Conservation (phyloP, 2,329 filamentous ascomycete genomes). For the Fusarium chaquense region DNA sequence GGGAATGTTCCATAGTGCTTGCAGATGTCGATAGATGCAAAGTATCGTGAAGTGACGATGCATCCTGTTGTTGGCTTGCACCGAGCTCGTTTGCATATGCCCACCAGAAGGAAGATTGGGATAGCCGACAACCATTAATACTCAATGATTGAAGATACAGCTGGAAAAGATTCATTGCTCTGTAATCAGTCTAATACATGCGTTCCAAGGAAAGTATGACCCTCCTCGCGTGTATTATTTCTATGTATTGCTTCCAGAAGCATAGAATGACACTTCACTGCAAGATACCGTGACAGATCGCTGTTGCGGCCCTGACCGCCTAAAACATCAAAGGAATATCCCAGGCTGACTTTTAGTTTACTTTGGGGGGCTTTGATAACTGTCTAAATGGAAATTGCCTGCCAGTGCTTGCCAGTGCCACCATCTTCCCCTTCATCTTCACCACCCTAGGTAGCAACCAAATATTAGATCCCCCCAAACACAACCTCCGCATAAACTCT, state of each 20-base stretch:
- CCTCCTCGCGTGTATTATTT: no score
- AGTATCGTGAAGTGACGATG: not conserved
- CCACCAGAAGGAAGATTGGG: not conserved
- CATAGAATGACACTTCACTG: not conserved
- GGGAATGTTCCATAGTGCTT: constrained; percentile 58
- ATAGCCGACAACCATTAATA: not conserved
- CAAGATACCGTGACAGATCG: not conserved
- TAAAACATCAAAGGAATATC: fast-evolving
- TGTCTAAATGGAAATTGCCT: not conserved
- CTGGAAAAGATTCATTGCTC: no score
- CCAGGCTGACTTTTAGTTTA: not conserved
- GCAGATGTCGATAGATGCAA: constrained; percentile 58
- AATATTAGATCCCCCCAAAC: not conserved
- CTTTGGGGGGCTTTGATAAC: not conserved
- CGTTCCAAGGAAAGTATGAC: not conserved
- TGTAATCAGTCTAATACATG: no score
- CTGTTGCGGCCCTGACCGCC: not conserved
- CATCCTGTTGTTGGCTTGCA: no score
- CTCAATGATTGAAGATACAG: not conserved
- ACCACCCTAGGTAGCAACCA: constrained; percentile 7
- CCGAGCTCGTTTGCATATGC: not conserved
- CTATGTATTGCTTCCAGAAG: constrained; percentile 10
- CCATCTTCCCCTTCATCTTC: not conserved
- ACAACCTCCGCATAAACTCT: not conserved
- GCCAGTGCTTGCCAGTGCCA: constrained; percentile 24